phyloP scores from a whole-genome alignment of 2,329 filamentous ascomycete species.

The Phaeoacremonium minimum region DNA sequence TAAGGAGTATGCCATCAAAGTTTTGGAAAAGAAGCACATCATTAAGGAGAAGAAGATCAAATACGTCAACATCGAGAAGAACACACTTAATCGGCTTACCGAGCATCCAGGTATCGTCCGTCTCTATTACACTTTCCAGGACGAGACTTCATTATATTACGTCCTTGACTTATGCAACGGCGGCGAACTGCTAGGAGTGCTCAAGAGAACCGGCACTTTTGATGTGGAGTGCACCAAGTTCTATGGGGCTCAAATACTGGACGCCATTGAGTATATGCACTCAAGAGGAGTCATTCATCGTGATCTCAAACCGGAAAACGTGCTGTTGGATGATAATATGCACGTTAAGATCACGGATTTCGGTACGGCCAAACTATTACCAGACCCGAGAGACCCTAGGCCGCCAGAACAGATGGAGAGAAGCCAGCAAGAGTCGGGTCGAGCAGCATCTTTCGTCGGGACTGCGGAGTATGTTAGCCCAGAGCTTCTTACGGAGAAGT shows the following conservation, averaged over 20 bases:
- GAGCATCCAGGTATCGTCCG: slow-evolving; percentile 96
- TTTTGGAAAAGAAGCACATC: slow-evolving; percentile 96
- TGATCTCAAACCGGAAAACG: slow-evolving; percentile 95
- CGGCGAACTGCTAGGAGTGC: slow-evolving; percentile 83
- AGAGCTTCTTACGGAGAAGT: slow-evolving; percentile 93
- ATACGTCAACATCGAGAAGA: slow-evolving; percentile 99
- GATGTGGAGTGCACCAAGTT: slow-evolving; percentile 92
- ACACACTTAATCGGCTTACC: slow-evolving; percentile 91
- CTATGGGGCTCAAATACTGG: slow-evolving; percentile 92
- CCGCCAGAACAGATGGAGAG: slow-evolving; percentile 32
- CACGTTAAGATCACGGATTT: slow-evolving; percentile 99
- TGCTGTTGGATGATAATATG: slow-evolving; percentile 91
- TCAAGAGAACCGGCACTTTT: slow-evolving; percentile 93
- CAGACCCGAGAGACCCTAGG: slow-evolving; percentile 46
- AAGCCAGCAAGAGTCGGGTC: slow-evolving; percentile 56
- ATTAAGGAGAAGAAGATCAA: slow-evolving; percentile 99
- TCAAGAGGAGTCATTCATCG: slow-evolving; percentile 92
- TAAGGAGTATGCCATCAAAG: slow-evolving; percentile 97
- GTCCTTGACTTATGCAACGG: slow-evolving; percentile 90
- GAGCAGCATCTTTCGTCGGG: slow-evolving; percentile 92
- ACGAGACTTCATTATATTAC: slow-evolving; percentile 93
- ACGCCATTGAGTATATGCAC: slow-evolving; percentile 98
- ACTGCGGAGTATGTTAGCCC: slow-evolving; percentile 98
- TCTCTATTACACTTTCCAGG: slow-evolving; percentile 97
- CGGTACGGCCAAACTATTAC: slow-evolving; percentile 91